Evolutionary conservation across 352 stramenopile species (phyloP).

Genomic region (Pythium dissotocum): DNA sequence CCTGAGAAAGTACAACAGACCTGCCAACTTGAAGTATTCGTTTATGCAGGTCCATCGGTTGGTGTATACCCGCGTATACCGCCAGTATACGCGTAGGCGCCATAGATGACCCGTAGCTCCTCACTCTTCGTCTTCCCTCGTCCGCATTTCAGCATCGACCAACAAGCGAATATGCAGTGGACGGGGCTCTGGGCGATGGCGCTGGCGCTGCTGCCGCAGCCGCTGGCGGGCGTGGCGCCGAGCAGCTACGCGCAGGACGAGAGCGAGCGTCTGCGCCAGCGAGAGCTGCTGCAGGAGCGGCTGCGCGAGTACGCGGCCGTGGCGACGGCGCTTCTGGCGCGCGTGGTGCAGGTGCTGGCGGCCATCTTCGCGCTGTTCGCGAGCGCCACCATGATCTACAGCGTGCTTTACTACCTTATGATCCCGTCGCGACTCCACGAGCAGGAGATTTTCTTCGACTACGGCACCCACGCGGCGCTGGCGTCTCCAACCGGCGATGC

Average conservation of each 20-base stretch:
- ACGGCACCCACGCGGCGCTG: conserved; percentile 54
- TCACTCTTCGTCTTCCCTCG: conserved; percentile 2
- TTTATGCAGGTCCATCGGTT: not conserved
- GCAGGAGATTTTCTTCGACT: conserved; percentile 77
- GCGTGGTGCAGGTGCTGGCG: conserved; percentile 31
- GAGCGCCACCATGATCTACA: conserved; percentile 66
- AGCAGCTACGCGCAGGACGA: conserved; percentile 34
- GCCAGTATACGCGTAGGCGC: conserved; percentile 4
- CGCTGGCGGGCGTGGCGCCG: conserved; percentile 28
- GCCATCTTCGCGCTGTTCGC: conserved; percentile 49
- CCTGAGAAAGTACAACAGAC: too few relatives aligned
- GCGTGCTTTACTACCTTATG: conserved; percentile 70
- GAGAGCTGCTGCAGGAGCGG: conserved; percentile 39
- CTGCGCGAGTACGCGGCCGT: conserved; percentile 35
- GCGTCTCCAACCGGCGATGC: not conserved
- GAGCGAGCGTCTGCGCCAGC: conserved; percentile 44
- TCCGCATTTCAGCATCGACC: too few relatives aligned
- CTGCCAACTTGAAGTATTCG: not conserved
- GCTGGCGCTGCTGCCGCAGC: conserved; percentile 54
- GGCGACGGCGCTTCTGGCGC: conserved; percentile 39
- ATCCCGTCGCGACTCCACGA: conserved; percentile 80
- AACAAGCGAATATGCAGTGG: conserved; percentile 14
- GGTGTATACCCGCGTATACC: conserved; percentile 2
- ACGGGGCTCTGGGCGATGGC: conserved; percentile 57
- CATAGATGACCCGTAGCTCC: conserved; percentile 10